These are phyloP conservation scores for Arabis hirsuta DNA, from an alignment of 345 rosid species.

Conservation along the genomic window DNA sequence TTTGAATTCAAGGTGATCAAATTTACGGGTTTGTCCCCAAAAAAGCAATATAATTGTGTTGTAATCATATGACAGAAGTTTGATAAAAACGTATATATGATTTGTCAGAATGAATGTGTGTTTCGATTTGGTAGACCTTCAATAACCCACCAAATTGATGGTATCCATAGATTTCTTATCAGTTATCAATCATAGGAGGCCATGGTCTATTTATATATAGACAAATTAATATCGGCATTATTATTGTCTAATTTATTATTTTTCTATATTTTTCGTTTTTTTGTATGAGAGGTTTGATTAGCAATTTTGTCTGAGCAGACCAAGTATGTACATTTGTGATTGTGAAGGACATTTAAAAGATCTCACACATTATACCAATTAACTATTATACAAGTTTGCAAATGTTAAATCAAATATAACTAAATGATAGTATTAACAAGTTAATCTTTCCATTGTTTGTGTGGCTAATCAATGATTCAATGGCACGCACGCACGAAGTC, in stretches of 20 bases:
- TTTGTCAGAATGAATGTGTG: constrained; percentile 30
- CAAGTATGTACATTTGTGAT: constrained; percentile 23
- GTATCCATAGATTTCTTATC: constrained; percentile 44
- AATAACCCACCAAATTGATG: constrained; percentile 26
- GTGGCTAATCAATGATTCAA: not conserved
- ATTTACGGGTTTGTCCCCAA: no score
- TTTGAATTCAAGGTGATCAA: not conserved
- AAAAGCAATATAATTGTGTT: not conserved
- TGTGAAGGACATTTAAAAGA: constrained; percentile 34
- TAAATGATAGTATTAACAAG: not conserved
- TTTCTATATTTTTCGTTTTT: not conserved
- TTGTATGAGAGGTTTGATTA: constrained; percentile 10
- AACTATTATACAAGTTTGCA: not conserved
- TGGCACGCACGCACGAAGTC: constrained; percentile 37
- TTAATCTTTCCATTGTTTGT: not conserved
- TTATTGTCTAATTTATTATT: not conserved
- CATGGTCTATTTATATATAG: constrained; percentile 27
- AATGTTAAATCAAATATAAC: not conserved
- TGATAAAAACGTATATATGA: constrained; percentile 23
- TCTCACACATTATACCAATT: not conserved
- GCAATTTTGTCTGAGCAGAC: constrained; percentile 28
- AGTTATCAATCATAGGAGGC: constrained; percentile 33
- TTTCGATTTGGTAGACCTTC: constrained; percentile 27
- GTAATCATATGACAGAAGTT: not conserved
- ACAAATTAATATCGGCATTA: constrained; percentile 22